These are phyloP conservation scores for Allomyces javanicus DNA, from an alignment of 192 early-diverging fungal species.

Conservation along the genomic window DNA sequence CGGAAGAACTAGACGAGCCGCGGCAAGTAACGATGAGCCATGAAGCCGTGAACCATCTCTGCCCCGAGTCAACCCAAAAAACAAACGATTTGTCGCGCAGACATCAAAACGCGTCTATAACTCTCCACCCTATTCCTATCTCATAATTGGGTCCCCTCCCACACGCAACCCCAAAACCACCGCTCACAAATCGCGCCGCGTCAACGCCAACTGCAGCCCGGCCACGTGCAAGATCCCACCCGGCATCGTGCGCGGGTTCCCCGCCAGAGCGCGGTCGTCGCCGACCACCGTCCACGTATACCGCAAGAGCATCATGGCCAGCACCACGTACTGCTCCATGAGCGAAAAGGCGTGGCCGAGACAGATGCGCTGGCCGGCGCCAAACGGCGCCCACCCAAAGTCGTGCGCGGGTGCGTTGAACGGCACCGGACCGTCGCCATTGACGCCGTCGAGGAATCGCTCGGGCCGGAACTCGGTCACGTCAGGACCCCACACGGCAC, in stretches of 20 bases:
- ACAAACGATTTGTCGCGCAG: no score
- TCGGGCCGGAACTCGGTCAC: neutral
- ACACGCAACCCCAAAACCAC: no score
- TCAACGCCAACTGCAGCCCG: neutral
- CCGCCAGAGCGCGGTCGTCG: neutral
- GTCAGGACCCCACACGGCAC: constrained; percentile 1
- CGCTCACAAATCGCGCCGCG: neutral
- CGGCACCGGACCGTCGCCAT: constrained; percentile 3
- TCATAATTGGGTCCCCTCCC: no score
- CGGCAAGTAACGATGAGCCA: no score
- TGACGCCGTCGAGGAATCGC: constrained; percentile 10
- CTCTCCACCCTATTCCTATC: no score
- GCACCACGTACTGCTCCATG: constrained; percentile 31
- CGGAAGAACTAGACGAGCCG: no score
- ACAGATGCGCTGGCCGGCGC: constrained; percentile 30
- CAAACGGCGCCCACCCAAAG: constrained; percentile 29
- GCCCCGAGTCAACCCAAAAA: no score
- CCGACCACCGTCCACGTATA: constrained; percentile 19
- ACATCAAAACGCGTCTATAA: no score
- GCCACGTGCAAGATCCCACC: neutral
- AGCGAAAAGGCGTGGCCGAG: constrained; percentile 36
- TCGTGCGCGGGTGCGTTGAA: constrained; percentile 18
- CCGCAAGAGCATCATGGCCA: constrained; percentile 22
- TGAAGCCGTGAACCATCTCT: no score
- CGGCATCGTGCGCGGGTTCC: neutral